These are phyloP conservation scores for Passiflora organensis DNA, from an alignment of 345 rosid species.

Conservation along the genomic window DNA sequence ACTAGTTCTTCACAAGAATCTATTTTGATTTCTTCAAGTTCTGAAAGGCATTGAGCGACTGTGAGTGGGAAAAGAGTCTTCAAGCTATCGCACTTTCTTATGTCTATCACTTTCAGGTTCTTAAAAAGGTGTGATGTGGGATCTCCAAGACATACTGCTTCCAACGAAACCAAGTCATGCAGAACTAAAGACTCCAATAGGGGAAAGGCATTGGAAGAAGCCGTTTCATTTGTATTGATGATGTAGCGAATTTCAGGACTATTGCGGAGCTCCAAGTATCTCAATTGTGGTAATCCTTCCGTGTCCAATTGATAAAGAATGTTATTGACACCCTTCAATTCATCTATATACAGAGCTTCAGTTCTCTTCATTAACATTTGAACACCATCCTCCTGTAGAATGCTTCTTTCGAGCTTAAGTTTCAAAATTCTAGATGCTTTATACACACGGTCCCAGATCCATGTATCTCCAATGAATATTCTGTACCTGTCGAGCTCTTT, in stretches of 20 bases:
- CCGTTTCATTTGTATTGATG: not conserved
- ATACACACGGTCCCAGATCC: conserved; percentile 4
- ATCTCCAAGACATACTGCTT: conserved; percentile 13
- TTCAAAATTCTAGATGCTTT: conserved; percentile 8
- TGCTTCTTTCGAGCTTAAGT: conserved; percentile 8
- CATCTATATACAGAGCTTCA: conserved; percentile 6
- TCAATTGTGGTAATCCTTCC: conserved; percentile 11
- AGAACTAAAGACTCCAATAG: conserved; percentile 22
- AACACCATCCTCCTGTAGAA: not conserved
- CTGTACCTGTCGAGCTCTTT: conserved; percentile 9
- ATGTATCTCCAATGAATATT: conserved; percentile 12
- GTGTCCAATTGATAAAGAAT: not conserved
- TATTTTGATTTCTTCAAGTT: conserved; percentile 18
- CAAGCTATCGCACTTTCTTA: conserved; percentile 14
- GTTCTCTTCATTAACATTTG: not conserved
- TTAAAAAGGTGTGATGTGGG: conserved; percentile 1
- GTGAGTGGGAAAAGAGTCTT: conserved; percentile 21
- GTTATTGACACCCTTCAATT: not conserved
- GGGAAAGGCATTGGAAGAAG: not conserved
- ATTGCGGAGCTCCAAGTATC: not conserved
- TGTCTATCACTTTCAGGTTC: conserved; percentile 6
- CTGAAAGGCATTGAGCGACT: conserved; percentile 2
- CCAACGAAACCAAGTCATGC: conserved; percentile 11
- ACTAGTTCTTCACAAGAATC: conserved; percentile 10
- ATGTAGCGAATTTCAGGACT: not conserved